phyloP scores from a whole-genome alignment of 1,284 basidiomycete genomes.

The Mixia osmundae region DNA sequence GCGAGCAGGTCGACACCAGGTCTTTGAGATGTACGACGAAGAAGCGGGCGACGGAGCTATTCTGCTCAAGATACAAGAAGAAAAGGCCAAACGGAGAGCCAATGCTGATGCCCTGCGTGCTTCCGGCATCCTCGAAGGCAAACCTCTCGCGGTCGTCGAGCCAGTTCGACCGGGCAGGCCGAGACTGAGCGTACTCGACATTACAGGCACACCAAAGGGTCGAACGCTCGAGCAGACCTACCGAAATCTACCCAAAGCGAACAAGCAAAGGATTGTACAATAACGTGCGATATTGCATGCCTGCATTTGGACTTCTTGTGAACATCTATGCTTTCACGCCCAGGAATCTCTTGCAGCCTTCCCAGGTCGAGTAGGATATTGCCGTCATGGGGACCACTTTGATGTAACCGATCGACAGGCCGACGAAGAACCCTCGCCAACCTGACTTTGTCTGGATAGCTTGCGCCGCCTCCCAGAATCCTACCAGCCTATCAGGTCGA shows the following conservation, averaged over 20 bases:
- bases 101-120: too few relatives aligned
- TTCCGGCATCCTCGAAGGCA: too few relatives aligned
- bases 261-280: neutral
- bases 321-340: conserved; percentile 22
- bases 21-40: neutral
- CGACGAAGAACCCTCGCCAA: conserved; percentile 78
- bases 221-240: too few relatives aligned
- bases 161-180: neutral
- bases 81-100: too few relatives aligned
- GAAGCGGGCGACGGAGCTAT: neutral
- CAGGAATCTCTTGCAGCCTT: conserved; percentile 39
- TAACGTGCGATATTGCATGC: neutral
- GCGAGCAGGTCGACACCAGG: neutral
- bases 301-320: neutral
- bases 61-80: neutral
- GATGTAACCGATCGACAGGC: conserved; percentile 74
- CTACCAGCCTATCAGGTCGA: conserved; percentile 42
- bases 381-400: conserved; percentile 97
- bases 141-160: too few relatives aligned
- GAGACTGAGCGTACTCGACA: neutral
- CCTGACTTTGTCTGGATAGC: conserved; percentile 46
- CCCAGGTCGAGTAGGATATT: conserved; percentile 53
- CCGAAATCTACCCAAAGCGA: neutral
- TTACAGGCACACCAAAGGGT: too few relatives aligned
- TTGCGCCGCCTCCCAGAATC: conserved; percentile 50